These are phyloP conservation scores for Flaveria floridana DNA, from an alignment of 140 eudicot species.

Conservation along the genomic window DNA sequence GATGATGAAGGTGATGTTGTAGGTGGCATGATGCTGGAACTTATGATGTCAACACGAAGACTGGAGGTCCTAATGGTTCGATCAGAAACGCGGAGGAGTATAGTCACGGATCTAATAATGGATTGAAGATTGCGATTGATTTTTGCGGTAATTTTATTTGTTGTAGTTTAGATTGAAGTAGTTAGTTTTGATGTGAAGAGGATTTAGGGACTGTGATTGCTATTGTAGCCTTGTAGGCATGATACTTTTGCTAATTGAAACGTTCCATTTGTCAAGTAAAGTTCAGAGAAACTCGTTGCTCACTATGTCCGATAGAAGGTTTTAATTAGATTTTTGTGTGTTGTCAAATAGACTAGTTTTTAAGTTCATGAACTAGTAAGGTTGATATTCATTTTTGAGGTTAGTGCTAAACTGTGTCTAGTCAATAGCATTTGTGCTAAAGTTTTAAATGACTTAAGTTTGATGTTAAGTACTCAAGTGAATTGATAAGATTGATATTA, in stretches of 20 bases:
- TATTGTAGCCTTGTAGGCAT: neutral
- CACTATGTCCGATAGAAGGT: neutral
- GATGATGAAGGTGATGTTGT: neutral
- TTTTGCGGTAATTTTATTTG: slow-evolving; percentile 60
- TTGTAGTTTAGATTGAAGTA: slow-evolving; percentile 3
- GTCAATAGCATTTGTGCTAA: neutral
- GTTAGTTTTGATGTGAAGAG: neutral
- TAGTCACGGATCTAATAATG: slow-evolving; percentile 78
- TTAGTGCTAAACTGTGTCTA: neutral
- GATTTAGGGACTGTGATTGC: neutral
- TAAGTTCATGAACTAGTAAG: slow-evolving; percentile 16
- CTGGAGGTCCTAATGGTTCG: slow-evolving; percentile 99
- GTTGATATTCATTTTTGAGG: neutral
- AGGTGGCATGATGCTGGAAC: slow-evolving; percentile 99
- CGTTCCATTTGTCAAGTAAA: neutral
- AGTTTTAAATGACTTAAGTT: neutral
- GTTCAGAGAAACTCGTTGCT: neutral
- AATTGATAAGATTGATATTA: neutral
- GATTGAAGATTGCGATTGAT: slow-evolving; percentile 79
- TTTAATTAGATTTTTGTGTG: slow-evolving; percentile 18
- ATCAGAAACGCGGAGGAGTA: slow-evolving; percentile 82
- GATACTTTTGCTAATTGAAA: neutral
- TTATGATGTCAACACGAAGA: slow-evolving; percentile 74
- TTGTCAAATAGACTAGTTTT: slow-evolving; percentile 17
- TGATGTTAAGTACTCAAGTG: neutral